Base-by-base conservation (phyloP, 805 yeast genomes). In the Candida ficus region DNA sequence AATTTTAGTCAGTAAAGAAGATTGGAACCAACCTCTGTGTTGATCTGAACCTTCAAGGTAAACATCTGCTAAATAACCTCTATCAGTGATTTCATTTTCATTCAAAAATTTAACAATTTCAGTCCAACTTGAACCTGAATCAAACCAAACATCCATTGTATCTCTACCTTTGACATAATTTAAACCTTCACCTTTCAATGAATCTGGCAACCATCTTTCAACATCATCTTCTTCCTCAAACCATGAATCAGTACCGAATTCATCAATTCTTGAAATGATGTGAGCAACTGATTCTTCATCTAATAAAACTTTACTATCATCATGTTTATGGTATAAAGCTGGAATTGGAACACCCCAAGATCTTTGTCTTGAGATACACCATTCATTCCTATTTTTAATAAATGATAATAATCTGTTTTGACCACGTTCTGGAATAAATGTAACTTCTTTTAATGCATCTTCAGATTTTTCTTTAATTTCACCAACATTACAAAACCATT, bases 111-210 rank as follows among this genome's bases (percentile, higher is more conserved):
- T 68, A 2, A 61, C 57, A 17, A 83, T 65, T 33, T 76, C 71
- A 10, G 78, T 73, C 98, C 99, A 93, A 26, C 93, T 81, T 1
- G 95, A 77, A 0, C 99, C 99, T 29, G 95, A 84, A 61, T 93
- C 99, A 64, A 93, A 91, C 99, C 99, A 93, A 16, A 93, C 99
- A 63, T 93, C 99, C 89, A 93, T 84, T 0, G 99, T 93, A 52
- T 93, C 99, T 33, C 69, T 74, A 1, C 96, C 91, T 53, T 86
- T 83, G 19, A 56, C 54, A 47, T 70, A 83, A 3, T 66, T 51
- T 3, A 52, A 41, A 0, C 78, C 81, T 22, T 64, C 53, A 14
- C 52, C 59, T 20, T 67, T 60, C 40, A 67, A 65, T 2, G 61
- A 50, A 3, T 66, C 68, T 0, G 96, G 96, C 13, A 93, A 59